These are phyloP conservation scores for Exophiala dermatitidis DNA, from an alignment of 2,329 filamentous ascomycete genomes.

Conservation along the genomic window DNA sequence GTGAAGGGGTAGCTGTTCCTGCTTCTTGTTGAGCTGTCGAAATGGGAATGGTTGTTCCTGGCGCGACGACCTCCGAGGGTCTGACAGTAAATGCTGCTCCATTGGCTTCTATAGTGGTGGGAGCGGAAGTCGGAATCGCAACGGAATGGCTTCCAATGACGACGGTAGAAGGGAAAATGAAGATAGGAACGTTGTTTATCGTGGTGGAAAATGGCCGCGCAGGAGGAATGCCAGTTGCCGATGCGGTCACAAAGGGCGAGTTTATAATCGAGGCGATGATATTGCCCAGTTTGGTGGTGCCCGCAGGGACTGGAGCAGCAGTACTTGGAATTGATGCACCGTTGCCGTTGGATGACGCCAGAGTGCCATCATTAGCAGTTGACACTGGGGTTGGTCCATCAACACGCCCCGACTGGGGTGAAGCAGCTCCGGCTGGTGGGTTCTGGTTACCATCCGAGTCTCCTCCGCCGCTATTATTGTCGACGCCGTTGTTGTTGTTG, in stretches of 20 bases:
- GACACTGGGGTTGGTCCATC: neutral
- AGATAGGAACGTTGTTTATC: constrained; percentile 20
- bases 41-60: constrained; percentile 18
- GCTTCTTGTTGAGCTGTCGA: constrained; percentile 5
- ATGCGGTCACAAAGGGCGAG: constrained; percentile 17
- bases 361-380: neutral
- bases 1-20: constrained; percentile 1
- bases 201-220: constrained; percentile 13
- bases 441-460: neutral
- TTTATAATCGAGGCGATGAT: constrained; percentile 23
- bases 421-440: neutral
- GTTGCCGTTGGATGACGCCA: neutral
- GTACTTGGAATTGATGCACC: constrained; percentile 1
- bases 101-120: constrained; percentile 15
- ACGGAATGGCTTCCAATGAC: constrained; percentile 23
- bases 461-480: neutral
- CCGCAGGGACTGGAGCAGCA: constrained; percentile 6
- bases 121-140: constrained; percentile 17
- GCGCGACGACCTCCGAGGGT: constrained; percentile 20
- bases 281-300: constrained; percentile 15
- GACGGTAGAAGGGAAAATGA: constrained; percentile 20
- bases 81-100: constrained; percentile 21
- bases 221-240: constrained; percentile 1
- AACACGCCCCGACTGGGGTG: neutral
- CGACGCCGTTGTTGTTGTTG: no score